These are phyloP conservation scores for Thielaviopsis punctulata DNA, from an alignment of 2,329 filamentous ascomycete genomes.

Conservation along the genomic window DNA sequence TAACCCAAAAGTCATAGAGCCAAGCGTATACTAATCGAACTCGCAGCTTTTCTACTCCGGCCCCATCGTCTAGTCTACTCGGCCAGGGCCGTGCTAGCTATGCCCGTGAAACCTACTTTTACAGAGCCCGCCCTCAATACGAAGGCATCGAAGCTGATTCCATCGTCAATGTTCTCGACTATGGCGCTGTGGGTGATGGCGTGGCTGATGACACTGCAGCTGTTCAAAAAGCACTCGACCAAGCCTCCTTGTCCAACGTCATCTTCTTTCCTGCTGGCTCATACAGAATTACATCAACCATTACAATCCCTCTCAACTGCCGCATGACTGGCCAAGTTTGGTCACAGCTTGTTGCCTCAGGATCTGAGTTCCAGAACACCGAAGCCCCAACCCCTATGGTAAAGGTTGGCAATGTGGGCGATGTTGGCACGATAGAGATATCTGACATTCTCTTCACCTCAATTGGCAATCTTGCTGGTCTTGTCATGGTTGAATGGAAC, in stretches of 20 bases:
- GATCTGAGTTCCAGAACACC: background rate
- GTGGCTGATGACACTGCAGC: background rate
- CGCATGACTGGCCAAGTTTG: background rate
- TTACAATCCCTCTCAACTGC: background rate
- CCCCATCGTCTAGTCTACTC: background rate
- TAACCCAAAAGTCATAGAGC: background rate
- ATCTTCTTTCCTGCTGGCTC: background rate
- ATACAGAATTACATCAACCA: background rate
- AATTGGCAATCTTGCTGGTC: conserved; percentile 64
- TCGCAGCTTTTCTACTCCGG: no score
- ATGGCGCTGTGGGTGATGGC: background rate
- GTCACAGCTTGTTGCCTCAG: background rate
- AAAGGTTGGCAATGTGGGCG: conserved; percentile 61
- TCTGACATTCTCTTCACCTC: conserved; percentile 76
- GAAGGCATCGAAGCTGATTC: background rate
- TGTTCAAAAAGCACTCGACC: background rate
- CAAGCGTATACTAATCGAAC: background rate
- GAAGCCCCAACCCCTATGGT: conserved; percentile 55
- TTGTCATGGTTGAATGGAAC: conserved; percentile 86
- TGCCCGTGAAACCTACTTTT: background rate
- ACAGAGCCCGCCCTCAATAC: background rate
- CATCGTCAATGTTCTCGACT: background rate
- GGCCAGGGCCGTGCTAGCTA: background rate
- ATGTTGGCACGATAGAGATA: conserved; percentile 69
- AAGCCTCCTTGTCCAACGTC: background rate